Evolutionary conservation across 495 filamentous ascomycete genomes (phyloP), one percentile per base, ranked within the genome.

Genomic region (Aspergillus heteromorphus): DNA sequence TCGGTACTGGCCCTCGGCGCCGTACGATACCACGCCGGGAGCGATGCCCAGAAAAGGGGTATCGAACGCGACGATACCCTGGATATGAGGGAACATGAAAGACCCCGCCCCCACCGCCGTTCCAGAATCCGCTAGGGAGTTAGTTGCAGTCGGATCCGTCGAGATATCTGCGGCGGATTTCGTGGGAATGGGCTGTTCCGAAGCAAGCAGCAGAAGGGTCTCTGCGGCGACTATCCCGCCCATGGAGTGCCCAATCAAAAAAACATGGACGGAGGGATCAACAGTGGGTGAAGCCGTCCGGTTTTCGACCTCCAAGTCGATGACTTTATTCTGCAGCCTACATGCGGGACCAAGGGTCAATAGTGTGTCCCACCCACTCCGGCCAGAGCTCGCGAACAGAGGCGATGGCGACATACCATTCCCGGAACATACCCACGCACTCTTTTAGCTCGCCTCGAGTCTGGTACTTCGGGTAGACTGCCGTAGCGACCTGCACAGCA

Each of bases 191-290:
- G 87, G 85, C 40, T 85, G 75, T 55, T 95, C 89, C 20, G 76
- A 75, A 25, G 83, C 73, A 16, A 93, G 76, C 13, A 81, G 71
- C 42, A 97, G 79, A 40, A 93, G 71, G 0, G 88, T 85, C 53
- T 98, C 93, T 18, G 91, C 92, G 20, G 89, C 93, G 13, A 98
- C 91, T 60, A 98, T 96, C 56, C 93, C 93, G 59, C 92, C 93
- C 93, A 98, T 98, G 10, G 86, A 91, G 66, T 98, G 93, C 10
- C 95, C 92, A 34, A 96, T 75, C 0, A 98, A 74, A 57, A 97
- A 80, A 19, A 86, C 86, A 62, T 81, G 88, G 20, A 98, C 91
- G 2, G 85, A 88, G 8, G 92, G 92, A 47, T 96, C 90, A 60
- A 96, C 76, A 18, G 89, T 96, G 2, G 92, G 93, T 0, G 87